A percentile compares a stretch with the other conserved stretches of the same genome.
Evolutionary conservation across 2,329 filamentous ascomycete genomes (phyloP).

Genomic region (Aspergillus pseudoglaucus): DNA sequence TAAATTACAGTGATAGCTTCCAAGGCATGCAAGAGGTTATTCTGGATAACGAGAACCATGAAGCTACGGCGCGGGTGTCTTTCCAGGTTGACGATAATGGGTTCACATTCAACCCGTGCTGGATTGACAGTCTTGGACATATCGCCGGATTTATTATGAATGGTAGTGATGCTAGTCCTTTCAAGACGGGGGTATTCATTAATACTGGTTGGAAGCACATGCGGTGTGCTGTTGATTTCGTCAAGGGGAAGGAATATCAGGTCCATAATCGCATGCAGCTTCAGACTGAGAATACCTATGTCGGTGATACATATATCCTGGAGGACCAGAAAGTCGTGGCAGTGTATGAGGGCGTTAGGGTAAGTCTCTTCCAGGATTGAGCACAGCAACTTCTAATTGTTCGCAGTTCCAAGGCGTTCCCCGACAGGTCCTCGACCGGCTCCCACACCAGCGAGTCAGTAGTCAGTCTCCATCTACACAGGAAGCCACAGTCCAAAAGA

Average conservation of each 20-base stretch:
- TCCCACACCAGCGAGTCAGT: too few relatives aligned
- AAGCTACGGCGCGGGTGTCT: constrained; percentile 49
- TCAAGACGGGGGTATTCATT: constrained; percentile 54
- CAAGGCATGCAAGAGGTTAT: constrained; percentile 55
- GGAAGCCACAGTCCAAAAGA: too few relatives aligned
- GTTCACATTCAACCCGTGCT: constrained; percentile 54
- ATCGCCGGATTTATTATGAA: constrained; percentile 57
- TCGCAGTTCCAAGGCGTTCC: too few relatives aligned
- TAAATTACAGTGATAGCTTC: constrained; percentile 52
- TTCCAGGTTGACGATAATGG: constrained; percentile 52
- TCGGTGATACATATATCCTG: too few relatives aligned
- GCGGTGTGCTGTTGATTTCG: constrained; percentile 49
- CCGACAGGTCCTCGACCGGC: too few relatives aligned
- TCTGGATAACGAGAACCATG: constrained; percentile 49
- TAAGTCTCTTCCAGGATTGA: too few relatives aligned
- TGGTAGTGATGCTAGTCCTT: constrained; percentile 52
- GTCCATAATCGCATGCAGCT: constrained; percentile 58
- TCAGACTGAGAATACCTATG: constrained; percentile 44
- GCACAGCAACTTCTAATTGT: too few relatives aligned
- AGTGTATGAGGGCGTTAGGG: too few relatives aligned
- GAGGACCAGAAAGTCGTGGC: too few relatives aligned
- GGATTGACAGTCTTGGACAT: constrained; percentile 54
- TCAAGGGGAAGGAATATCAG: constrained; percentile 48
- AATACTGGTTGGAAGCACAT: constrained; percentile 58
- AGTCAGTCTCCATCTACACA: too few relatives aligned